These are phyloP conservation scores for Phytophthora foliorum DNA, from an alignment of 352 stramenopile genomes.

Conservation along the genomic window DNA sequence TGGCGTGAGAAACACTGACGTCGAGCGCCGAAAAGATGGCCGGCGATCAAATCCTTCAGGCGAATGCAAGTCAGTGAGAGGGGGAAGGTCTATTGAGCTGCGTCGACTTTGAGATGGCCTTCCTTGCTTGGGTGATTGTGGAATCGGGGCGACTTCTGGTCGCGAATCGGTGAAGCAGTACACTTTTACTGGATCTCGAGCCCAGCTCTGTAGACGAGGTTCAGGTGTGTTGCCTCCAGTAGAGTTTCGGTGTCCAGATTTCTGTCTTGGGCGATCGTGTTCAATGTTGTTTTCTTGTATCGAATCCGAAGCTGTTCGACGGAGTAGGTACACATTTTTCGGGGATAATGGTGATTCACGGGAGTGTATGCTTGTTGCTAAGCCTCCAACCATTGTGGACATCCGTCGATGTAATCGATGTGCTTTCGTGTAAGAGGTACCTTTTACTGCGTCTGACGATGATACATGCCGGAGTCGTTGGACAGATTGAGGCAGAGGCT, in stretches of 20 bases:
- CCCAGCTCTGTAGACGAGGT: conserved; percentile 18
- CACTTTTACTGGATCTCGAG: conserved; percentile 27
- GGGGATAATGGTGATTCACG: neutral
- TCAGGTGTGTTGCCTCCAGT: neutral
- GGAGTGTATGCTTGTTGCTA: neutral
- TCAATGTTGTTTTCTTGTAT: conserved; percentile 20
- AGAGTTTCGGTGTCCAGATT: neutral
- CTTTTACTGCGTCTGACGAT: neutral
- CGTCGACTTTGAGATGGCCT: conserved; percentile 2
- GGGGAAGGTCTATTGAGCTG: conserved; percentile 19
- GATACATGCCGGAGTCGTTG: conserved; percentile 4
- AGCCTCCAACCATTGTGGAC: neutral
- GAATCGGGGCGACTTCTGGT: neutral
- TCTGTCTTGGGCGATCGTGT: neutral
- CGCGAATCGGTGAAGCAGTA: conserved; percentile 26
- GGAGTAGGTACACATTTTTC: conserved; percentile 8
- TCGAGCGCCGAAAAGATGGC: conserved; percentile 3
- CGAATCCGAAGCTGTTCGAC: conserved; percentile 23
- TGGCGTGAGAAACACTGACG: conserved; percentile 37
- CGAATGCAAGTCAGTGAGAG: conserved; percentile 22
- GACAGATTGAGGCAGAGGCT: neutral
- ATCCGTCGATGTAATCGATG: conserved; percentile 1
- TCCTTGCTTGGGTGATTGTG: conserved; percentile 9
- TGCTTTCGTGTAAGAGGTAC: neutral
- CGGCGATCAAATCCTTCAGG: conserved; percentile 7